Base-by-base conservation (phyloP, 176 grass and related monocot genomes). In the Saccharum officinarum region DNA sequence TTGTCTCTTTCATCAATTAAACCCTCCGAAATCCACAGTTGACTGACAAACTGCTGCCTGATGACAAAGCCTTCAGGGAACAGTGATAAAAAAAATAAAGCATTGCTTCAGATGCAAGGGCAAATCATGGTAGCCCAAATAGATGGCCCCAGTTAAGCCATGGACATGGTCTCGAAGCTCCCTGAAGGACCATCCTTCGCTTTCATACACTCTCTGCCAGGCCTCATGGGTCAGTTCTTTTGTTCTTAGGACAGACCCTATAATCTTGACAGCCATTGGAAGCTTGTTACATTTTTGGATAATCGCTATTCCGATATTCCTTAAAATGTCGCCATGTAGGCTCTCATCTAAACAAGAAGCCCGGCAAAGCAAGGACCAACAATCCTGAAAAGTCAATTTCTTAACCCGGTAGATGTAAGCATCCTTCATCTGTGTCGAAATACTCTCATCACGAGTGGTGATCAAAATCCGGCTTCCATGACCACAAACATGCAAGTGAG, bases 21-120 rank as follows among this genome's bases (percentile, higher is more conserved):
- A 59, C 91, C 82, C 63, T 93, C 88, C 39, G 89, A 89, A 38
- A 94, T 91, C 92, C 92, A 94, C 18, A 87, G 71, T 22, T 89
- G 80, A 54, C 69, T 79, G 10, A 89, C 69, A 78, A 76, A 68
- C 37, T 71, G 80, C 34, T 72, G 77, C 41, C 69, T 79, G 52
- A 91, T 84, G 17, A 78, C 54, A 89, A 64, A 76, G 16, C 82
- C 92, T 86, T 82, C 76, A 37, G 89, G 89, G 71, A 94, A 92
- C 54, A 92, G 55, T 71, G 86, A 91, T 25, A 81, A 92, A 60
- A n/a, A 87, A 94, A 67, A 92, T 60, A 73, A 94, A 84, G 31
- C 92, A 94, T 61, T 89, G 89, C 70, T 87, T 94, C 87, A 92
- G 42, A 85, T 85, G 38, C 33, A 73, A 41, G 1, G 88, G 80